A percentile compares a stretch with the other conserved stretches of the same genome.
These are phyloP conservation scores for Clarireedia paspali DNA, from an alignment of 2,329 filamentous ascomycete species.

Conservation along the genomic window DNA sequence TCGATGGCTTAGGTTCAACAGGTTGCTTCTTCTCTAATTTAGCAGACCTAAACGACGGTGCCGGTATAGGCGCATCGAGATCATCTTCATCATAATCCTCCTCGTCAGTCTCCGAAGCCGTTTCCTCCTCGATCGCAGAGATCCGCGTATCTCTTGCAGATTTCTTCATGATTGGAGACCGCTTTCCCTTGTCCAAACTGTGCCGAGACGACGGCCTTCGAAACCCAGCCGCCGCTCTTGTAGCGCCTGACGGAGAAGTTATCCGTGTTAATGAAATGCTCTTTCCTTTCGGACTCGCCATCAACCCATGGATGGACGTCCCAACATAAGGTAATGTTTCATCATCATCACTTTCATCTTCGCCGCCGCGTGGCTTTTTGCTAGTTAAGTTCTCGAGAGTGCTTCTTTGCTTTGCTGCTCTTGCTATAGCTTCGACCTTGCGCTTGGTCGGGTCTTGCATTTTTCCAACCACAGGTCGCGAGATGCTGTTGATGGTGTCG, in stretches of 20 bases:
- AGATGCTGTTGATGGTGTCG: conserved; percentile 34
- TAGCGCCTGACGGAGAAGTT: conserved; percentile 14
- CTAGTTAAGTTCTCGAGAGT: conserved; percentile 21
- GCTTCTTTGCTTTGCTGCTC: conserved; percentile 31
- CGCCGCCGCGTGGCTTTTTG: conserved; percentile 17
- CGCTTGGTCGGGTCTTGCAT: conserved; percentile 26
- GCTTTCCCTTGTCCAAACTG: background rate
- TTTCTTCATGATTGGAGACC: background rate
- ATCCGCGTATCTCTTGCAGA: background rate
- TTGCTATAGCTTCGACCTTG: conserved; percentile 29
- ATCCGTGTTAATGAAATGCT: conserved; percentile 26
- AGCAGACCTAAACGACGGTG: conserved; percentile 15
- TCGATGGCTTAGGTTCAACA: background rate
- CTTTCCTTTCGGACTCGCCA: conserved; percentile 34
- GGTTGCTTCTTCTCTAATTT: background rate
- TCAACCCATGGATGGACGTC: conserved; percentile 36
- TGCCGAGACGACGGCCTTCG: conserved; percentile 11
- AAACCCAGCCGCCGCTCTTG: conserved; percentile 29
- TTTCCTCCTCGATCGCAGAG: background rate
- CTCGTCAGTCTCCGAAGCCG: conserved; percentile 6
- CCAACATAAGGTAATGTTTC: conserved; percentile 29
- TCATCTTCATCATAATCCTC: conserved; percentile 24
- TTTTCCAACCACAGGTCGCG: conserved; percentile 31
- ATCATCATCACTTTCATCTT: conserved; percentile 25
- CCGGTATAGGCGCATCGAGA: conserved; percentile 22